These are phyloP conservation scores for Dictyostelium intermedium DNA, from an alignment of 78 protist species.

Conservation along the genomic window DNA sequence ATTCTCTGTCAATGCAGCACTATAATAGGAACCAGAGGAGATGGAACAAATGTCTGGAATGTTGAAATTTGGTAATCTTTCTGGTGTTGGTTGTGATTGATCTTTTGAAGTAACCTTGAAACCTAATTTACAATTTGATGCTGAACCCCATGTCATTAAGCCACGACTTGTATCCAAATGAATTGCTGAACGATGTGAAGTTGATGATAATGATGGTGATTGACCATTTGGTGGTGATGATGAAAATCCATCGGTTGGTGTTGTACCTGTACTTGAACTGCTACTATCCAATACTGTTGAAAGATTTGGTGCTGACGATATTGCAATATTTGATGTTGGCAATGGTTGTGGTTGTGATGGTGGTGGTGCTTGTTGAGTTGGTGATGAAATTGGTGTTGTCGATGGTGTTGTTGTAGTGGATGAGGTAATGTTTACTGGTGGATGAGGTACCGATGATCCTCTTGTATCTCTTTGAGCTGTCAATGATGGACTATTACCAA, in stretches of 20 bases:
- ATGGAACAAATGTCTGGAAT: conserved; percentile 34
- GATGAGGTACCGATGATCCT: not conserved
- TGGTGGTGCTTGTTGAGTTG: not conserved
- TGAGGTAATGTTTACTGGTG: not conserved
- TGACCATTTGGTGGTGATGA: conserved; percentile 1
- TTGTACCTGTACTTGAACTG: not conserved
- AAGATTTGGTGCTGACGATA: not conserved
- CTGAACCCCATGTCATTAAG: conserved; percentile 63
- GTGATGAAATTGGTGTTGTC: not conserved
- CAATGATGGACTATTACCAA: not conserved
- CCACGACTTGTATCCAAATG: conserved; percentile 61
- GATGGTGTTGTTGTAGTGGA: not conserved
- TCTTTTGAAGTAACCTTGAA: conserved; percentile 10
- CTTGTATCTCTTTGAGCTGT: not conserved
- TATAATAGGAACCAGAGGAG: conserved; percentile 49
- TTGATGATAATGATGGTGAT: conserved; percentile 14
- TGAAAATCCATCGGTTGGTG: not conserved
- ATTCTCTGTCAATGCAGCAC: conserved; percentile 45
- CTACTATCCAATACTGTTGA: not conserved
- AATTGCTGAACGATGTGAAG: conserved; percentile 32
- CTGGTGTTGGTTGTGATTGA: conserved; percentile 33
- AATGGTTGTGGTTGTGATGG: not conserved
- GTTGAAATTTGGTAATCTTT: conserved; percentile 46
- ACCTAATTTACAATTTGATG: conserved; percentile 29
- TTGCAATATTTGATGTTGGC: not conserved